phyloP scores from a whole-genome alignment of 2,329 filamentous ascomycete genomes.

The Elsinoe arachidis region DNA sequence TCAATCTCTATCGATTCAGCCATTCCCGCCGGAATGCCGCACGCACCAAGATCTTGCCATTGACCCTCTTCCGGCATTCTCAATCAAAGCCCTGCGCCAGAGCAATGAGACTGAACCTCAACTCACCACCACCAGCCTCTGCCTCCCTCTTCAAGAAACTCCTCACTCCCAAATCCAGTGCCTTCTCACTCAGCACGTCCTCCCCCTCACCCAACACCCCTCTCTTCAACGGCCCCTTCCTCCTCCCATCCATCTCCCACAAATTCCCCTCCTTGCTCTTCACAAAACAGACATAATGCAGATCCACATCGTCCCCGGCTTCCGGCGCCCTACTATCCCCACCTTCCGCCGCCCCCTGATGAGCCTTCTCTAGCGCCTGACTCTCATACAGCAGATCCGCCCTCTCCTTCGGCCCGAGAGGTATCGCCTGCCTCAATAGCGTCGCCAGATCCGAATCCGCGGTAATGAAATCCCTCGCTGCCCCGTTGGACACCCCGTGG shows the following conservation, averaged over 20 bases:
- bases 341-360: slow-evolving; percentile 63
- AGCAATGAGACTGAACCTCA: slow-evolving; percentile 56
- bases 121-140: slow-evolving; percentile 46
- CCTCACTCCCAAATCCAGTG: slow-evolving; percentile 60
- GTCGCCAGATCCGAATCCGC: slow-evolving; percentile 51
- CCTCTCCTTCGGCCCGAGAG: slow-evolving; percentile 56
- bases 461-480: slow-evolving; percentile 53
- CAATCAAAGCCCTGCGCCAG: slow-evolving; percentile 49
- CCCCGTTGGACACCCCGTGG: slow-evolving; percentile 73
- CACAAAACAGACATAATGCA: slow-evolving; percentile 94
- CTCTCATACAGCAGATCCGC: slow-evolving; percentile 70
- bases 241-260: slow-evolving; percentile 71
- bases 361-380: slow-evolving; percentile 64
- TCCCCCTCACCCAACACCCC: slow-evolving; percentile 35
- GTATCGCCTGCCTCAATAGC: slow-evolving; percentile 61
- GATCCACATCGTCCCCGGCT: slow-evolving; percentile 73
- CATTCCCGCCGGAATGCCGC: neutral
- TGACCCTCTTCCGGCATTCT: slow-evolving; percentile 19
- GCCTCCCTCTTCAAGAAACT: slow-evolving; percentile 52
- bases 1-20: neutral
- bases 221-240: slow-evolving; percentile 64
- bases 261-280: slow-evolving; percentile 62
- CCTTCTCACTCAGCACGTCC: slow-evolving; percentile 56
- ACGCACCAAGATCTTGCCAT: neutral
- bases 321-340: slow-evolving; percentile 73